These are phyloP conservation scores for Xylariaceae sp. DNA, from an alignment of 2,329 filamentous ascomycete species.

Conservation along the genomic window DNA sequence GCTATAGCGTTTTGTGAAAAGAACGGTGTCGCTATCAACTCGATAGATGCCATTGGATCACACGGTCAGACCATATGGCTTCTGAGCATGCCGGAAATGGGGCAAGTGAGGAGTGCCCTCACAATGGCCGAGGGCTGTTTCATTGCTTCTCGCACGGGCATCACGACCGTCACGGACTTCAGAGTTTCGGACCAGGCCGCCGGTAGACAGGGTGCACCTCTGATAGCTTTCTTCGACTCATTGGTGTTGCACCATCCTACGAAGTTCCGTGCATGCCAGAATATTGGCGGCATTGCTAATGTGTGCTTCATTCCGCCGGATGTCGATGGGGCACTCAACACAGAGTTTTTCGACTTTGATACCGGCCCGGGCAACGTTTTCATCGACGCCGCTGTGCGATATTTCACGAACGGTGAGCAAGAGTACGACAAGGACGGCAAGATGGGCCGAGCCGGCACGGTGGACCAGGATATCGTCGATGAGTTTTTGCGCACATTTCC, in stretches of 20 bases:
- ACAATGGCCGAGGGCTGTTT: conserved; percentile 56
- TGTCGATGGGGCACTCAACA: conserved; percentile 32
- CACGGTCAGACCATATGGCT: conserved; percentile 59
- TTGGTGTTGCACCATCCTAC: conserved; percentile 53
- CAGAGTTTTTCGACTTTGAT: conserved; percentile 46
- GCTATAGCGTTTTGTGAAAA: conserved; percentile 46
- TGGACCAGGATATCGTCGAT: conserved; percentile 50
- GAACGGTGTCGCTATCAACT: conserved; percentile 38
- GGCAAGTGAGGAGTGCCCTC: conserved; percentile 44
- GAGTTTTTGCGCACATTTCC: conserved; percentile 42
- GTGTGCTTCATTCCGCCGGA: conserved; percentile 57
- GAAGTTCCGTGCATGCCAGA: conserved; percentile 56
- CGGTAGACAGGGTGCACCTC: conserved; percentile 51
- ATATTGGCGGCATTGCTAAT: conserved; percentile 59
- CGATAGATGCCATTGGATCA: conserved; percentile 52
- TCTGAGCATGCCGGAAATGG: conserved; percentile 47
- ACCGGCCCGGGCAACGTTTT: conserved; percentile 54
- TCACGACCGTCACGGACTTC: conserved; percentile 58
- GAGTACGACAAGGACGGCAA: conserved; percentile 50
- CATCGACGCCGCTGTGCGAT: conserved; percentile 53
- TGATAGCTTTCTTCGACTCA: conserved; percentile 55
- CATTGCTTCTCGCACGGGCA: conserved; percentile 50
- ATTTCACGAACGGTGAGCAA: conserved; percentile 46
- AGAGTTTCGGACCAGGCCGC: conserved; percentile 52
- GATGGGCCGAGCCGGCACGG: conserved; percentile 45